phyloP scores from a whole-genome alignment of 2,329 filamentous ascomycete genomes.

The Trichophyton verrucosum region DNA sequence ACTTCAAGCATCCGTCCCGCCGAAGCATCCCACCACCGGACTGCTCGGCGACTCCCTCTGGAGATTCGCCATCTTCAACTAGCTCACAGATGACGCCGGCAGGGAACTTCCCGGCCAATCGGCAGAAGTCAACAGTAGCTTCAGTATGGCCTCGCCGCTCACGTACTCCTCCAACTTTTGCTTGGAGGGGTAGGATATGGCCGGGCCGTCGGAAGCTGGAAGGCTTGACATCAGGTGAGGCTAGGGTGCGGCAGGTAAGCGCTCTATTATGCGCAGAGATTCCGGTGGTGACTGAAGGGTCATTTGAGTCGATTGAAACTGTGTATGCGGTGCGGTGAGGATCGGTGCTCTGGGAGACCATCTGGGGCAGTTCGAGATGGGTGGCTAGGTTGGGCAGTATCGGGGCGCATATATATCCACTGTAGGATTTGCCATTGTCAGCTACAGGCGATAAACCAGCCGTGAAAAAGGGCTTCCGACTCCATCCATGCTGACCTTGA shows the following conservation, averaged over 20 bases:
- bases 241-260: constrained; percentile 66
- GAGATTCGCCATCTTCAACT: constrained; percentile 69
- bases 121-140: constrained; percentile 81
- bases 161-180: constrained; percentile 66
- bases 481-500: constrained; percentile 40
- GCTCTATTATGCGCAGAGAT: constrained; percentile 83
- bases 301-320: constrained; percentile 67
- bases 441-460: background rate
- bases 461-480: too few relatives aligned
- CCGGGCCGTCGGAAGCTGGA: constrained; percentile 67
- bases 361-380: constrained; percentile 68
- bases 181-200: constrained; percentile 77
- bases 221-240: constrained; percentile 47
- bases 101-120: constrained; percentile 62
- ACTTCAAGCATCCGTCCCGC: constrained; percentile 73
- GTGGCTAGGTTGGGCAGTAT: constrained; percentile 57
- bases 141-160: constrained; percentile 80
- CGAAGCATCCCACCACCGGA: constrained; percentile 69
- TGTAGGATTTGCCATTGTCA: constrained; percentile 16
- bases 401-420: constrained; percentile 84
- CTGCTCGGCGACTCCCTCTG: constrained; percentile 35
- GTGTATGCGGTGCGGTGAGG: constrained; percentile 88
- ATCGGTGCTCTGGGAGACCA: constrained; percentile 72
- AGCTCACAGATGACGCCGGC: constrained; percentile 84
- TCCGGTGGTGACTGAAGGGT: constrained; percentile 66